Evolutionary conservation across 73 alveolate genomes (phyloP).

Genomic region (Paramecium caudatum): DNA sequence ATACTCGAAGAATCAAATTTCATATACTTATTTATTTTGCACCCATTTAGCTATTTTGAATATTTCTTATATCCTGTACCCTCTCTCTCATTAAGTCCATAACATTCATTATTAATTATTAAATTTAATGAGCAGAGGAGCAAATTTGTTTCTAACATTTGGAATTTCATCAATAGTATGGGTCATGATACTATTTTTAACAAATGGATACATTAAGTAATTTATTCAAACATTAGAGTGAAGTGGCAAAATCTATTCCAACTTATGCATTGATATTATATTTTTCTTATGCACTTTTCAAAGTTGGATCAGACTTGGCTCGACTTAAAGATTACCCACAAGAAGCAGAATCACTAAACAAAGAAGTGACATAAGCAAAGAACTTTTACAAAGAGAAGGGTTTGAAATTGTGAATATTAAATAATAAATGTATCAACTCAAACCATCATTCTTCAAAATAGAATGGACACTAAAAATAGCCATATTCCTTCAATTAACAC

Average conservation of each 20-base stretch:
- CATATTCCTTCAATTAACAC: neutral
- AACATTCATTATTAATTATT: conserved; percentile 49
- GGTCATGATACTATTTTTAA: conserved; percentile 1
- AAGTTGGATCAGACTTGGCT: conserved; percentile 32
- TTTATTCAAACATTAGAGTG: neutral
- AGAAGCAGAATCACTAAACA: neutral
- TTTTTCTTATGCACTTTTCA: conserved; percentile 39
- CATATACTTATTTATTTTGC: conserved; percentile 29
- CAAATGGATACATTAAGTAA: conserved; percentile 30
- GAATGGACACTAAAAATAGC: neutral
- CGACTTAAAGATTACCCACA: conserved; percentile 49
- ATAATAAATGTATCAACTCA: neutral
- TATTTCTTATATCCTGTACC: conserved; percentile 31
- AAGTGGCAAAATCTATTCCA: conserved; percentile 34
- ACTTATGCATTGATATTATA: conserved; percentile 46
- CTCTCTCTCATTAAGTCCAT: conserved; percentile 46
- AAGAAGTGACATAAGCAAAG: conserved; percentile 4
- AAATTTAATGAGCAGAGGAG: conserved; percentile 43
- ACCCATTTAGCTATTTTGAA: neutral
- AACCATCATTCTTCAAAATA: neutral
- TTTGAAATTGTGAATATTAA: neutral
- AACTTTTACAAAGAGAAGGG: conserved; percentile 35
- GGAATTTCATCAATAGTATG: neutral
- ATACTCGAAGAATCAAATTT: conserved; percentile 31
- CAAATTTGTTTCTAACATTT: neutral